Base-by-base conservation (phyloP, 768 basidiomycete species). In the Rhizopogon salebrosus region DNA sequence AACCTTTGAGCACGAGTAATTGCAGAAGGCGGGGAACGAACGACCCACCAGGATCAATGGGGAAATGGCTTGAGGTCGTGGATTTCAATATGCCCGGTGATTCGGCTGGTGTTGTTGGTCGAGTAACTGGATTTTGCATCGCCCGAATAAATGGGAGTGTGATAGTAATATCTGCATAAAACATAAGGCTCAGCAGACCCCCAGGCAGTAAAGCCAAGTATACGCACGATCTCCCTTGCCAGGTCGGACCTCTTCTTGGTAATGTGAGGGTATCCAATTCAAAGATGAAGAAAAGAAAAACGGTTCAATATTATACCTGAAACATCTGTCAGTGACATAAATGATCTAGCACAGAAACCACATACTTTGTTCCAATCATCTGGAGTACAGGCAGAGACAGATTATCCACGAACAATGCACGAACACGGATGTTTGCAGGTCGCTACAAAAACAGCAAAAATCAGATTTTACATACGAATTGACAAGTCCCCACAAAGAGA, bases 271-370 rank as follows among this genome's bases (percentile, higher is more conserved):
- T 41, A 74, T 75, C 65, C 71, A 70, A 51, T 74, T 73, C 16
- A 72, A 52, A 0, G 75, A 75, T 0, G 72, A 75, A 13, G 74
- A 70, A 49, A 73, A 76, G 60, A 73, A 76, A 57, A 76, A 75
- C 0, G 75, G 73, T 52, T 76, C 73, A 24, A 75, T 67, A 48
- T 70, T 59, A 43, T 70, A 75, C 39, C 75, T 76, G 38, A 6
- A 26, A 13, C 10, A 31, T 35, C 50, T 53, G 37, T 64, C 48
- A n/a, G 48, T 2, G 2, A 6, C 9, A 4, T 29, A 13, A 48
- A 20, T 41, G 2, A 42, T 18, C 20, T 37, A 29, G 13, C 8
- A 18, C 10, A 18, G 7, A 26, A 8, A 14, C 13, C 16, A 62
- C 64, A 3, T 31, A 74, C 74, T 53, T 69, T 20, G 71, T 64